Percentiles rank a stretch among this genome's conserved stretches.
Conservation (phyloP, 2,329 filamentous ascomycete genomes). For the Amphichorda felina region DNA sequence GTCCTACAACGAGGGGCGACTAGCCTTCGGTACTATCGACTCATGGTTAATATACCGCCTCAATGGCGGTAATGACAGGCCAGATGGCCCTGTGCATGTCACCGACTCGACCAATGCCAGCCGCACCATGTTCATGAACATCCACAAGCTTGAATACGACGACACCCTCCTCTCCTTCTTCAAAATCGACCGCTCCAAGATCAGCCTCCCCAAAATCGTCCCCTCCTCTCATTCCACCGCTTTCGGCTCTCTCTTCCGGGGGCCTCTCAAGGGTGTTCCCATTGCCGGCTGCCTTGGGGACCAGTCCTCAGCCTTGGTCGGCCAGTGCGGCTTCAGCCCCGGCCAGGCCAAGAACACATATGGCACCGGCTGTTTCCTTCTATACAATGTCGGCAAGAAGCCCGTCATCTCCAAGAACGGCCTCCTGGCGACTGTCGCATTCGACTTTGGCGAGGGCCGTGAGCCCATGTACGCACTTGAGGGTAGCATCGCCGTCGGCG, state of each 20-base stretch:
- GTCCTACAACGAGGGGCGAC: slow-evolving; percentile 58
- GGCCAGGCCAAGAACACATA: slow-evolving; percentile 79
- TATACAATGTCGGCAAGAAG: slow-evolving; percentile 72
- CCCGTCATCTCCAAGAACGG: slow-evolving; percentile 71
- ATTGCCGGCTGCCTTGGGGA: slow-evolving; percentile 74
- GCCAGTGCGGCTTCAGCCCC: slow-evolving; percentile 65
- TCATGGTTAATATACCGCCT: slow-evolving; percentile 73
- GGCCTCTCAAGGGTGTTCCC: slow-evolving; percentile 50
- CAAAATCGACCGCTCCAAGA: slow-evolving; percentile 54
- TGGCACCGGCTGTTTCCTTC: slow-evolving; percentile 73
- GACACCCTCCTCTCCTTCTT: slow-evolving; percentile 64
- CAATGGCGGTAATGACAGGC: slow-evolving; percentile 64
- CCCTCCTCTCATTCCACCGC: slow-evolving; percentile 58
- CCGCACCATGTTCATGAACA: slow-evolving; percentile 82
- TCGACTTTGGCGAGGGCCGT: slow-evolving; percentile 55
- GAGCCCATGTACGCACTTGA: slow-evolving; percentile 66
- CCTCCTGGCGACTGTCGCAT: slow-evolving; percentile 67
- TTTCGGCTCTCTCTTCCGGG: slow-evolving; percentile 53
- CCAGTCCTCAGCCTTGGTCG: slow-evolving; percentile 70
- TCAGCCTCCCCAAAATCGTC: slow-evolving; percentile 64
- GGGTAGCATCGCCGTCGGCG: slow-evolving; percentile 65
- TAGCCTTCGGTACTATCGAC: slow-evolving; percentile 76
- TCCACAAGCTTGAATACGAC: slow-evolving; percentile 65
- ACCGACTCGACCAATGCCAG: slow-evolving; percentile 75
- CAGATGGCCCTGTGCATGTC: slow-evolving; percentile 53